phyloP scores from a whole-genome alignment of 176 grass and related monocot genomes.

The Eleusine indica region DNA sequence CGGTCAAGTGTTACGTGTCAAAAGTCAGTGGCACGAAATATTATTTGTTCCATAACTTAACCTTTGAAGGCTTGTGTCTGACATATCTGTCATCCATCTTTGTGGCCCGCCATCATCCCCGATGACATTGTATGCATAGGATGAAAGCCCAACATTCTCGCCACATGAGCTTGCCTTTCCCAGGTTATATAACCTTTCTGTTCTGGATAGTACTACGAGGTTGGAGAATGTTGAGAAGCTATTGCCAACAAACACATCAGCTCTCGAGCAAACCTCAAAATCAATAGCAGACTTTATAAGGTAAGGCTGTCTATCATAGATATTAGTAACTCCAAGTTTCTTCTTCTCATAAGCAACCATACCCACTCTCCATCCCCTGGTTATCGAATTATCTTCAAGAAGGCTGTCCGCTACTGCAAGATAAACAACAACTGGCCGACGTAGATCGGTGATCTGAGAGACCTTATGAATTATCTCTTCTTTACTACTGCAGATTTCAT shows the following conservation, averaged over 20 bases:
- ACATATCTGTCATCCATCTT: constrained; percentile 91
- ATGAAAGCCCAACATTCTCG: constrained; percentile 49
- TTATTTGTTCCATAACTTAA: constrained; percentile 90
- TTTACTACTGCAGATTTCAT: constrained; percentile 97
- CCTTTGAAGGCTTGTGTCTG: constrained; percentile 63
- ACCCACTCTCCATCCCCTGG: constrained; percentile 89
- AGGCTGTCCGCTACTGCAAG: constrained; percentile 96
- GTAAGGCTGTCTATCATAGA: constrained; percentile 79
- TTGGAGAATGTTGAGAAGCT: constrained; percentile 98
- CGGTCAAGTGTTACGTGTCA: constrained; percentile 36
- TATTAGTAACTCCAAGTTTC: constrained; percentile 76
- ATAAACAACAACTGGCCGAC: constrained; percentile 73
- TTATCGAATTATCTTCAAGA: constrained; percentile 84
- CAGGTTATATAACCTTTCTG: constrained; percentile 65
- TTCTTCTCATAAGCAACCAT: constrained; percentile 92
- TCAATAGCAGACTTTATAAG: constrained; percentile 98
- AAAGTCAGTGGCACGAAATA: constrained; percentile 70
- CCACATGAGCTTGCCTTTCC: constrained; percentile 71
- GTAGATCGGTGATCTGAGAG: constrained; percentile 72
- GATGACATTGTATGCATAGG: constrained; percentile 87
- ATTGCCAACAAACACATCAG: constrained; percentile 89
- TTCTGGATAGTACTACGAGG: constrained; percentile 83
- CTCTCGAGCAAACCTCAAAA: constrained; percentile 87
- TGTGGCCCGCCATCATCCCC: constrained; percentile 59
- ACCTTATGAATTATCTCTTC: constrained; percentile 89